phyloP scores from a whole-genome alignment of 2,329 filamentous ascomycete species.

The Davidsoniella neocaledoniae region DNA sequence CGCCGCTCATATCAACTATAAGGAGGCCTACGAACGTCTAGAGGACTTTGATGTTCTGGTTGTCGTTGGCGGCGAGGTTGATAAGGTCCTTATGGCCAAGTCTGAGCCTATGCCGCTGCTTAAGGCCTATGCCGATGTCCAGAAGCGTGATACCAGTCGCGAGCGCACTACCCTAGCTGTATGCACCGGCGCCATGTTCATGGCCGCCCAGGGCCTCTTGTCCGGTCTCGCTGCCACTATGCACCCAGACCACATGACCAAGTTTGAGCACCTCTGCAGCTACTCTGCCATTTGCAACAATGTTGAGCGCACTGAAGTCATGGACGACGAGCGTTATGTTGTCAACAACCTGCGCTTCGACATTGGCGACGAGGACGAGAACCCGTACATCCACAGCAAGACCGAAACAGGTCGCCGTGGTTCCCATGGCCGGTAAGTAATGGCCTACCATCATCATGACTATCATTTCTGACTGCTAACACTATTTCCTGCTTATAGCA shows the following conservation, averaged over 20 bases:
- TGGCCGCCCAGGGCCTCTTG: constrained; percentile 61
- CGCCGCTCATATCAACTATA: constrained; percentile 59
- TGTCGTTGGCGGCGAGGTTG: constrained; percentile 54
- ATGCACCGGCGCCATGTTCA: constrained; percentile 63
- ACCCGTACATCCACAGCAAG: constrained; percentile 60
- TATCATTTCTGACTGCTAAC: constrained; percentile 14
- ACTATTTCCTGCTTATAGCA: constrained; percentile 29
- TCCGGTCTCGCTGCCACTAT: constrained; percentile 67
- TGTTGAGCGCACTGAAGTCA: constrained; percentile 63
- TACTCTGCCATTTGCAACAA: constrained; percentile 52
- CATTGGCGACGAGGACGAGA: constrained; percentile 64
- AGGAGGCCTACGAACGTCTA: constrained; percentile 58
- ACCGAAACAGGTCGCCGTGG: constrained; percentile 43
- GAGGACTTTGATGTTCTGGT: constrained; percentile 67
- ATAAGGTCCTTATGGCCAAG: constrained; percentile 48
- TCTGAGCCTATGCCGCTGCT: constrained; percentile 55
- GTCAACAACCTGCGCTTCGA: constrained; percentile 87
- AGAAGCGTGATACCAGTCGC: constrained; percentile 60
- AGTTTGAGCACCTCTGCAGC: constrained; percentile 66
- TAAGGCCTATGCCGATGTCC: constrained; percentile 59
- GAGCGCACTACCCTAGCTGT: constrained; percentile 70
- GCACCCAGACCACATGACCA: constrained; percentile 64
- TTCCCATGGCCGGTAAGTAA: constrained; percentile 40
- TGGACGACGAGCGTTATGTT: constrained; percentile 67
- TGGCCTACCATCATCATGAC: background rate